Evolutionary conservation across 2,329 filamentous ascomycete genomes (phyloP), one percentile per base, ranked within the genome.

Genomic region (Leptographium galeiforme): DNA sequence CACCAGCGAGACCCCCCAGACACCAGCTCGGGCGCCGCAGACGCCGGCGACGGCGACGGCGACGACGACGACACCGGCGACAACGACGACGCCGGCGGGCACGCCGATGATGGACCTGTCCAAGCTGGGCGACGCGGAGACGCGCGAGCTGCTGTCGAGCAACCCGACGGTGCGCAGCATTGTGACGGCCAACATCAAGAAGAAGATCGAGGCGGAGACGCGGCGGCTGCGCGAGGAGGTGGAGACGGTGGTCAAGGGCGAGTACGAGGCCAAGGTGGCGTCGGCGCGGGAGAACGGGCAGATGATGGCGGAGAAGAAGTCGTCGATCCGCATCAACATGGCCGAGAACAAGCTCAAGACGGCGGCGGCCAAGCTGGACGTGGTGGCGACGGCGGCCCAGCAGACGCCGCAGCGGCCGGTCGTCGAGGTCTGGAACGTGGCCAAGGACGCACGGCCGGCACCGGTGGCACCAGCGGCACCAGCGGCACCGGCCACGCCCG

Each of bases 401-500:
- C 85, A 95, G 48, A 96, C 90, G 0, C 91, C 91, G 0, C 76
- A 91, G 61, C 83, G 82, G 64, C 81, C 89, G 0, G 89, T 97
- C 5, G 79, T 73, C 11, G 89, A 96, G 67, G 90, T 96, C 0
- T 96, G 88, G 87, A 82, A 85, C 58, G 71, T 87, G 52, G 89
- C 85, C 0, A 90, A 91, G 68, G 73, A 70, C 52, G 77, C 81
- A 12, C 85, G 80, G 64, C 72, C 77, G 10, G 60, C 63, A 13
- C 63, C 65, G 19, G 58, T 57, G 6, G 34, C 50, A 3, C 2
- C 53, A n/a, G 53, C 55, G 18, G n/a, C 48, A 7, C 16, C 53
- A 16, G 49, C 49, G 4, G 13, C 39, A 11, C 11, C 53, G 6
- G 36, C 39, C 10, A 30, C 51, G 39, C 30, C 54, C 39, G 12